phyloP scores from a whole-genome alignment of 306 rosid genomes.

The Clitoria ternatea region DNA sequence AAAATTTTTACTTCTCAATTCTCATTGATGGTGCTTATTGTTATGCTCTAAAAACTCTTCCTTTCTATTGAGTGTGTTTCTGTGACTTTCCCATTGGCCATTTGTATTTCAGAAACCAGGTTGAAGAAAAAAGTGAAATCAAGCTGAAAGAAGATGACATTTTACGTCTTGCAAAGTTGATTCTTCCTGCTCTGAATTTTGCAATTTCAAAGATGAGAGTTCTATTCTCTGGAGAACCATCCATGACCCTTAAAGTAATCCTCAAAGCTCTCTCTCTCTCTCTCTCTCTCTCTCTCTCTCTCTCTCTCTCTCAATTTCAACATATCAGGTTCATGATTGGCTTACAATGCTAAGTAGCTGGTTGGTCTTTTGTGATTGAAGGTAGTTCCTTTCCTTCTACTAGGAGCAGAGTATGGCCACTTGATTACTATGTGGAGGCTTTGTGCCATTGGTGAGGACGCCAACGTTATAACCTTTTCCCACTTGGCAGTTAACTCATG shows the following conservation, averaged over 20 bases:
- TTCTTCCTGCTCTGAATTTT: slow-evolving; percentile 68
- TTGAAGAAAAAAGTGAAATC: slow-evolving; percentile 32
- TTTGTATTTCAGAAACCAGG: slow-evolving; percentile 42
- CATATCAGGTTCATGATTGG: not conserved
- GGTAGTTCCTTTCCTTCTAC: slow-evolving; percentile 75
- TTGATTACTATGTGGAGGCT: slow-evolving; percentile 76
- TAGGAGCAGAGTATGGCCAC: slow-evolving; percentile 86
- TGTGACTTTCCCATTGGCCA: not conserved
- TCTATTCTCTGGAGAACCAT: slow-evolving; percentile 81
- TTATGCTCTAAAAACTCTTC: not conserved
- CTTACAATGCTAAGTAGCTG: not conserved
- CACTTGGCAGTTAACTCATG: not conserved
- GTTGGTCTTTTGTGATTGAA: slow-evolving; percentile 27
- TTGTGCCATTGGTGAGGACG: slow-evolving; percentile 57
- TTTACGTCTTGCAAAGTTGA: slow-evolving; percentile 49
- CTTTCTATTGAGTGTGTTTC: not conserved
- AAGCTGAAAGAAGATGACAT: slow-evolving; percentile 74
- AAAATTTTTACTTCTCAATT: not conserved
- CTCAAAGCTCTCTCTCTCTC: not conserved
- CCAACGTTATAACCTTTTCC: not conserved
- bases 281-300: no score
- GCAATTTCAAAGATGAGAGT: slow-evolving; percentile 51
- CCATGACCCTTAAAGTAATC: slow-evolving; percentile 81
- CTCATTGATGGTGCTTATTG: not conserved
- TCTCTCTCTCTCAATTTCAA: no score